Percentiles rank a stretch among this genome's conserved stretches.
Conservation (phyloP, 768 basidiomycete genomes). For the Strobilomyces echinocephalus region DNA sequence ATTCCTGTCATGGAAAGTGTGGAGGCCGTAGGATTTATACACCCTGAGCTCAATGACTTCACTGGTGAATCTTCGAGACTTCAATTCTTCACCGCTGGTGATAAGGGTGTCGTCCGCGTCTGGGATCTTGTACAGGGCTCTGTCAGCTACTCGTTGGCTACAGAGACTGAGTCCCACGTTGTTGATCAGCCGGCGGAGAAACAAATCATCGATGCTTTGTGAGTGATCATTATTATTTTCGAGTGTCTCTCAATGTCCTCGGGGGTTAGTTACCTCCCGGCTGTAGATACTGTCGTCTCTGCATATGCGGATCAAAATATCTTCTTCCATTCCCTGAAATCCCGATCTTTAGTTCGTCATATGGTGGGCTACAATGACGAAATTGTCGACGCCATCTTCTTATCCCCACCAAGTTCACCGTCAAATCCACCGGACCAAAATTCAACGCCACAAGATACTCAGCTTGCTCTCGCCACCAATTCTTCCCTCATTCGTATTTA, state of each 20-base stretch:
- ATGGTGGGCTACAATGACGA: slow-evolving; percentile 98
- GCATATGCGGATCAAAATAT: slow-evolving; percentile 97
- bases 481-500: slow-evolving; percentile 93
- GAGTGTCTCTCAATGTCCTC: slow-evolving; percentile 15
- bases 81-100: slow-evolving; percentile 84
- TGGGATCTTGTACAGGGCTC: slow-evolving; percentile 76
- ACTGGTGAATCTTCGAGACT: slow-evolving; percentile 35
- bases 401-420: slow-evolving; percentile 43
- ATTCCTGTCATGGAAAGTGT: slow-evolving; percentile 81
- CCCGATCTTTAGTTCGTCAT: slow-evolving; percentile 63
- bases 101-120: slow-evolving; percentile 78
- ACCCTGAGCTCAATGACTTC: slow-evolving; percentile 43
- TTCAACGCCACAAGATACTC: slow-evolving; percentile 46
- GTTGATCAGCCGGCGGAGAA: slow-evolving; percentile 71
- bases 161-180: slow-evolving; percentile 29
- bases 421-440: slow-evolving; percentile 14
- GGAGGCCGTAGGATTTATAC: slow-evolving; percentile 77
- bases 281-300: slow-evolving; percentile 64
- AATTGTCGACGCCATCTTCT: slow-evolving; percentile 84
- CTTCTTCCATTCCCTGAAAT: slow-evolving; percentile 78
- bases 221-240: slow-evolving; percentile 32
- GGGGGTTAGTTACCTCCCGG: slow-evolving; percentile 58
- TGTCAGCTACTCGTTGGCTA: slow-evolving; percentile 55
- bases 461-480: slow-evolving; percentile 94
- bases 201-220: slow-evolving; percentile 83